These are phyloP conservation scores for Cryptosporidium bovis DNA, from an alignment of 169 alveolate genomes.

Conservation along the genomic window DNA sequence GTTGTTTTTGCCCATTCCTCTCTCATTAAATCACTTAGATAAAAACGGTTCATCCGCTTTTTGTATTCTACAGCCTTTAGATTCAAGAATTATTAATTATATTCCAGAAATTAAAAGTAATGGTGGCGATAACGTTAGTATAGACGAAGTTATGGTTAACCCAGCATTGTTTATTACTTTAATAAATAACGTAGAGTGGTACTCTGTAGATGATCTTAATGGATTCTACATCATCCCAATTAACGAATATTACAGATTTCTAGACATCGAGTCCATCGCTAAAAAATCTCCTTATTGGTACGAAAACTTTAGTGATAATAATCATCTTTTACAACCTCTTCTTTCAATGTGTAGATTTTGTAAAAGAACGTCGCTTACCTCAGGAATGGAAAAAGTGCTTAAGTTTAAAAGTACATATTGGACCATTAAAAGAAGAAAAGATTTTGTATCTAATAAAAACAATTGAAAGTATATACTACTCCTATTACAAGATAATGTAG, in stretches of 20 bases:
- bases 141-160: constrained; percentile 67
- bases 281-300: constrained; percentile 72
- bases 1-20: constrained; percentile 49
- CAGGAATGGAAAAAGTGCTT: constrained; percentile 67
- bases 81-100: constrained; percentile 59
- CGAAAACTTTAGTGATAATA: constrained; percentile 48
- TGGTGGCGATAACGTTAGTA: neutral
- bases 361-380: constrained; percentile 32
- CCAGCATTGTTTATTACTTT: constrained; percentile 67
- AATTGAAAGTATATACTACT: too few relatives aligned
- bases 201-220: constrained; percentile 61
- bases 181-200: constrained; percentile 63
- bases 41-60: constrained; percentile 16
- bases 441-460: neutral
- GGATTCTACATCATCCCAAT: constrained; percentile 71
- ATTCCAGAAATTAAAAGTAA: constrained; percentile 1
- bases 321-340: constrained; percentile 35
- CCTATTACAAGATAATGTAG: too few relatives aligned
- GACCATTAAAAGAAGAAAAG: constrained; percentile 28
- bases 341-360: constrained; percentile 51
- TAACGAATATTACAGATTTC: constrained; percentile 58
- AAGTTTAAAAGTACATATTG: constrained; percentile 35
- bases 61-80: constrained; percentile 71
- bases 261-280: constrained; percentile 70
- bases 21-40: constrained; percentile 50